Percentiles rank a stretch among this genome's conserved stretches.
phyloP scores from a whole-genome alignment of 1,284 basidiomycete species.

The Apiotrichum brassicae region DNA sequence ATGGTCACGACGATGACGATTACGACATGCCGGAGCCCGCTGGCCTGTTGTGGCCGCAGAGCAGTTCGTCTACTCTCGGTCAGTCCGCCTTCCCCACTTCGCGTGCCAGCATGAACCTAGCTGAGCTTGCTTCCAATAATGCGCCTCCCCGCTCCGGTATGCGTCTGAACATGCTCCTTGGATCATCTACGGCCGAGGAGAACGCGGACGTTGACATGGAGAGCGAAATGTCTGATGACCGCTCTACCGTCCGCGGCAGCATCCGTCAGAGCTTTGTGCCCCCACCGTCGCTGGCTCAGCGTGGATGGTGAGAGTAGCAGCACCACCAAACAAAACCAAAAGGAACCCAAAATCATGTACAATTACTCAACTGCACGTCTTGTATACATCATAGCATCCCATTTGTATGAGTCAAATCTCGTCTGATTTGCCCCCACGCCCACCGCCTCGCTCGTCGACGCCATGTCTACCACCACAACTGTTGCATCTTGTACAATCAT shows the following conservation, averaged over 20 bases:
- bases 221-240: slow-evolving; percentile 13
- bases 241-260: slow-evolving; percentile 11
- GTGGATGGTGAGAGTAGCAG: slow-evolving; percentile 7
- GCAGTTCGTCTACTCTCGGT: background rate
- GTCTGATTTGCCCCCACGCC: no score
- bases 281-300: slow-evolving; percentile 10
- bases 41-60: slow-evolving; percentile 9
- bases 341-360: background rate
- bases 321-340: background rate
- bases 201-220: slow-evolving; percentile 14
- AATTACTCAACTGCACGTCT: background rate
- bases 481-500: no score
- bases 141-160: slow-evolving; percentile 32
- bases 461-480: no score
- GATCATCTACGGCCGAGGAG: slow-evolving; percentile 18
- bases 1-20: slow-evolving; percentile 6
- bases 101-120: slow-evolving; percentile 5
- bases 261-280: slow-evolving; percentile 8
- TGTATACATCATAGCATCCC: background rate
- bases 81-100: slow-evolving; percentile 1
- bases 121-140: background rate
- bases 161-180: slow-evolving; percentile 36
- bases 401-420: no score
- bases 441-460: no score
- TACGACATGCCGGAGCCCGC: slow-evolving; percentile 4